Evolutionary conservation across 202 grass and related monocot genomes (phyloP).

Genomic region (Schoenoplectus triqueter): DNA sequence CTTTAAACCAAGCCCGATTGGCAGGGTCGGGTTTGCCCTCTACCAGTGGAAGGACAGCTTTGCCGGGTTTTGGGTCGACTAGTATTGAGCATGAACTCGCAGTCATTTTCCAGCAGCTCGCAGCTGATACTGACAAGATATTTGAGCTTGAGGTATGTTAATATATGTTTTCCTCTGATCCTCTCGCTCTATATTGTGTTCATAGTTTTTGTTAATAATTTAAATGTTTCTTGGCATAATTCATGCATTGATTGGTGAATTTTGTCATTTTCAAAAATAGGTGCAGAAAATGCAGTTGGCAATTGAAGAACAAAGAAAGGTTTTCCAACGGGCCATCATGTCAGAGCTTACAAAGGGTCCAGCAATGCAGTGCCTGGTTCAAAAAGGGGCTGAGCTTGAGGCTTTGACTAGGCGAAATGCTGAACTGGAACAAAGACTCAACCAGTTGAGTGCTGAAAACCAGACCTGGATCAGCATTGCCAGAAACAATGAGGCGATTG

Average conservation of each 20-base stretch:
- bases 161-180: no score
- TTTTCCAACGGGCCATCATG: background rate
- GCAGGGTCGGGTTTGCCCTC: background rate
- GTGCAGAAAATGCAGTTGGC: conserved; percentile 3
- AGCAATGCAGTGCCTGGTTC: conserved; percentile 29
- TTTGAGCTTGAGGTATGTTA: conserved; percentile 29
- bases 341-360: background rate
- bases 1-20: background rate
- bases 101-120: background rate
- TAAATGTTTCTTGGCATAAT: no score
- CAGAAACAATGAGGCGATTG: conserved; percentile 30
- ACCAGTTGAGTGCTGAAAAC: conserved; percentile 28
- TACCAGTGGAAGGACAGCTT: conserved; percentile 26
- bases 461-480: conserved; percentile 34
- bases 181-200: background rate
- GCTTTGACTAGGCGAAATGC: background rate
- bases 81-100: background rate
- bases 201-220: no score
- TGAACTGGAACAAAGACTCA: conserved; percentile 25
- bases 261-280: background rate
- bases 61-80: background rate
- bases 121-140: background rate
- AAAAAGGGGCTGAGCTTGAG: conserved; percentile 32
- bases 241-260: background rate
- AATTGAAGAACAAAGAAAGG: conserved; percentile 26